Evolutionary conservation across 805 yeast genomes (phyloP), one percentile per base, ranked within the genome.

Genomic region (Kodamaea leandrae): DNA sequence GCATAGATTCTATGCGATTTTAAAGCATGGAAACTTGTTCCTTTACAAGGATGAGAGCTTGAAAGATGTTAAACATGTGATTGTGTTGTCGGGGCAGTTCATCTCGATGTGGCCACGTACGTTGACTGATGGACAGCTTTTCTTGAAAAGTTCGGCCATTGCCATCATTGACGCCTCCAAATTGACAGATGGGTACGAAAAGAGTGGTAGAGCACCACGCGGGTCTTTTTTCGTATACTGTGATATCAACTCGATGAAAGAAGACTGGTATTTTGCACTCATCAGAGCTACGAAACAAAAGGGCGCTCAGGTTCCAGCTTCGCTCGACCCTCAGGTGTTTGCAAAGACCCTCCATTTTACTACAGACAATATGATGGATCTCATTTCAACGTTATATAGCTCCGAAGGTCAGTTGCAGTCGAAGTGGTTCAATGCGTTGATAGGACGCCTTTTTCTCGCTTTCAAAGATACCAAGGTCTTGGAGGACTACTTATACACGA

Each of bases 181-280:
- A 29, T 17, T 37, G 27, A 17, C 6, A 5, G 41, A 38, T 9
- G 39, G 39, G 6, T 27, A 36, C n/a, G 59, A 56, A 26, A 47
- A 48, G 43, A 46, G 42, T 2, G 28, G 66, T 1, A 24, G 13
- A 4, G 41, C 41, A n/a, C 73, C 74, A 3, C 60, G 60, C 24
- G 72, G 71, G 3, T 60, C 74, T 3, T 65, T 68, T 52, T 91
- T 76, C 58, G 61, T 91, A 3, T 86, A 88, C 59, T 76, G 83
- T 32, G 95, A 88, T 50, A 74, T 80, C 36, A 87, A 89, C 50
- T 74, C 74, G 42, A 89, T 83, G 35, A 91, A 91, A 54, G 99
- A 93, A 60, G 96, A 91, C 58, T 82, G 96, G 85, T 93, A 91
- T 58, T 89, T 88, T 61, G 81, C 86, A 1, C 67, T 93, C 41